Base-by-base conservation (phyloP, 2,329 filamentous ascomycete genomes). In the Fusarium armeniacum region DNA sequence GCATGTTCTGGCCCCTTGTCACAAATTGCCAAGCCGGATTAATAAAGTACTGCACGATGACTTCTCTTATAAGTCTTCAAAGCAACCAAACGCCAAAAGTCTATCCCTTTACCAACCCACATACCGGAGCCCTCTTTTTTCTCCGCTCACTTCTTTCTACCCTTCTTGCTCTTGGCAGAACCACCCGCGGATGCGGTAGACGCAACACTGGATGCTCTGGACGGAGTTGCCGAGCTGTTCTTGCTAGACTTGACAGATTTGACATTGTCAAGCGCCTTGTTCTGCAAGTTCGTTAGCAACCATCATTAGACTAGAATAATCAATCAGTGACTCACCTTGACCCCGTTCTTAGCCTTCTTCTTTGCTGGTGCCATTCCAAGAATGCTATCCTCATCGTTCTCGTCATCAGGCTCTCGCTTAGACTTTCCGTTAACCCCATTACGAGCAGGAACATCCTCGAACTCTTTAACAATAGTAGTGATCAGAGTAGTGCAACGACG, bases 391-490 rank as follows among this genome's bases (percentile, higher is more conserved):
- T 96, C 93, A 58, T 94, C 93, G 53, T 96, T 93, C 41, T 96
- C 93, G 46, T 95, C 93, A 9, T 92, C 91, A 4, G 83, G 83
- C 75, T 93, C 91, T 72, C 93, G 89, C 83, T 96, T 96, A 36
- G 87, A 85, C 73, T 83, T 90, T 66, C 89, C 90, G 71, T 93
- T 92, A 33, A 83, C 81, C 16, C 88, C 88, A 60, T 90, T 91
- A 63, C 84, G 86, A 22, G 83, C 81, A 46, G 86, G 85, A 38
- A 83, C 80, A 57, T 91, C 90, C 77, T 98, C 95, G 79, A 98
- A 97, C 81, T 99, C 96, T 80, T 96, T 92, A 54, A 96, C 92
- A 49, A 99, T 93, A 0, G 96, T 97, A 36, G 95, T 97, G 69
- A 99, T 89, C 54, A 99, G 86, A 2, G 97, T 99, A 33, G 93